Base-by-base conservation (phyloP, 2,329 filamentous ascomycete genomes). In the Monosporascus sp. region DNA sequence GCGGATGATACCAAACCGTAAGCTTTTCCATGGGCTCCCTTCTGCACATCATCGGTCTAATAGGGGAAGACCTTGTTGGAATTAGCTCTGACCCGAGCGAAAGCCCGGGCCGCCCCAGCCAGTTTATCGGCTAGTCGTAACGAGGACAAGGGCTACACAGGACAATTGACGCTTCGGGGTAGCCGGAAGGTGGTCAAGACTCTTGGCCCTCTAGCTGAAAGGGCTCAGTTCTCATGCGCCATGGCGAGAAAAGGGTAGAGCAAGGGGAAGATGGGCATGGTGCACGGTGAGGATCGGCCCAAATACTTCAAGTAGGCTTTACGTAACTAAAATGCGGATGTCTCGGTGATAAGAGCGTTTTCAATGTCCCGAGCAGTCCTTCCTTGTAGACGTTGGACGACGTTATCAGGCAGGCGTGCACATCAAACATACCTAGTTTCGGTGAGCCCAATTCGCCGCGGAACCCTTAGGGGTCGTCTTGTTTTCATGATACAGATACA, bases 111-210 rank as follows among this genome's bases (percentile, higher is more conserved):
- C 68, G 22, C 70, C 70, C 70, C 1, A 70, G 68, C 47, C 68
- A 71, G 3, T 73, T 72, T 53, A 67, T 72, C 58, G 70, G 63
- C 1, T 71, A 70, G 71, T 72, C 9, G 70, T 57, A 72, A 72
- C 55, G 70, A 64, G 39, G 71, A 72, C 51, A 72, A 72, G 58
- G 71, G 70, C 2, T 72, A 73, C 48, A 66, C 70, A 1, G 53
- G 70, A 9, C 63, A 63, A 9, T 57, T 72, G 35, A 72, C 70
- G 1, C 70, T 69, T 0, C 73, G 70, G 71, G 70, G 70, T 1
- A 71, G 68, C 44, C 65, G 71, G 46, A 71, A 69, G 54, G 70
- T 73, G 0, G 64, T 72, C 6, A 73, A 73, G 58, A 70, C 70
- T 6, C 57, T 73, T 15, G 70, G 70, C 0, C 63, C 63, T 8